Evolutionary conservation across 2,329 filamentous ascomycete genomes (phyloP).

Genomic region (Fusarium subglutinans): DNA sequence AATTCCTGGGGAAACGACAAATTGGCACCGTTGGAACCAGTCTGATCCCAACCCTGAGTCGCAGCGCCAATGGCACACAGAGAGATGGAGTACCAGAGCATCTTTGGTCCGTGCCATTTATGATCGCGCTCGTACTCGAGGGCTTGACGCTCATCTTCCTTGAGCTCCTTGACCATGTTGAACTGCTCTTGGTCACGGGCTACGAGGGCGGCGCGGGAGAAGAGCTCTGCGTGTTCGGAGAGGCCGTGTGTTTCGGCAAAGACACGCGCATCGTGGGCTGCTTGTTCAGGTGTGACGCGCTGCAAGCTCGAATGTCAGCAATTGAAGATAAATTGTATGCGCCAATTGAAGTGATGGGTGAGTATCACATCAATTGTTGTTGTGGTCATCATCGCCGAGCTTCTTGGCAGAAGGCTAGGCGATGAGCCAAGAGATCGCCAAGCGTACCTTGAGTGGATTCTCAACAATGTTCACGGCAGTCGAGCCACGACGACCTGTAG

Average conservation of each 20-base stretch:
- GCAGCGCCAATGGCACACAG: constrained; percentile 66
- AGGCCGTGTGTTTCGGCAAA: constrained; percentile 63
- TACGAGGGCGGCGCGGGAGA: constrained; percentile 51
- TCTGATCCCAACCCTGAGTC: constrained; percentile 72
- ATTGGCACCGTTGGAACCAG: constrained; percentile 69
- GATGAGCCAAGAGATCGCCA: constrained; percentile 17
- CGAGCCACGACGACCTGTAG: constrained; percentile 5
- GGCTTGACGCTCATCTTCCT: constrained; percentile 48
- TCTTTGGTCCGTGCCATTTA: constrained; percentile 64
- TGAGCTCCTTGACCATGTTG: constrained; percentile 41
- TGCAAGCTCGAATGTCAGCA: background rate
- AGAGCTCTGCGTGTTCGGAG: constrained; percentile 56
- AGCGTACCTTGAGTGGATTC: constrained; percentile 22
- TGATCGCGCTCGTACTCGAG: constrained; percentile 61
- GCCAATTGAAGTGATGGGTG: background rate
- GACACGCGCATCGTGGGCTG: constrained; percentile 53
- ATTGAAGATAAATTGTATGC: background rate
- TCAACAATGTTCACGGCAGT: constrained; percentile 20
- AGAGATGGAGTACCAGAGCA: constrained; percentile 56
- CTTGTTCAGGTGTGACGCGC: constrained; percentile 40
- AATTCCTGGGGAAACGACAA: constrained; percentile 63
- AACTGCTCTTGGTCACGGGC: constrained; percentile 45
- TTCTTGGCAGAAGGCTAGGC: background rate
- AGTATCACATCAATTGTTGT: background rate
- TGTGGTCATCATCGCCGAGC: background rate